These are phyloP conservation scores for Erigeron philadelphicus DNA, from an alignment of 140 eudicot species.

Conservation along the genomic window DNA sequence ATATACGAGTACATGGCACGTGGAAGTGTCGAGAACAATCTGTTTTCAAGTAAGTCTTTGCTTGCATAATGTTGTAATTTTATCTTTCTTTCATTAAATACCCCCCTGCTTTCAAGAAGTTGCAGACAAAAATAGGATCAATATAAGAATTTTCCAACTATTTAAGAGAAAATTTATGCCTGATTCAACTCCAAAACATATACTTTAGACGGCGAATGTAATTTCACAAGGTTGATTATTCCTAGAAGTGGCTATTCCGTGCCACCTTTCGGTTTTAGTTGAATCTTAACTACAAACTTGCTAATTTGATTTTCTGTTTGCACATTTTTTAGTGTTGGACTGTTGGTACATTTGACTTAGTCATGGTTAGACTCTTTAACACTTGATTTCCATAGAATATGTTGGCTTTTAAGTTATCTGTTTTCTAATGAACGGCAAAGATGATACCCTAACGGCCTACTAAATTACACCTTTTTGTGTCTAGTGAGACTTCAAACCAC, in stretches of 20 bases:
- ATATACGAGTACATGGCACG: conserved; percentile 94
- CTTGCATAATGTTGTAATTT: conserved; percentile 11
- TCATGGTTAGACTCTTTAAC: background rate
- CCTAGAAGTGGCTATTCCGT: background rate
- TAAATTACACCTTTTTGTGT: no score
- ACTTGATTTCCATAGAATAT: no score
- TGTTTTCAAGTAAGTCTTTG: conserved; percentile 69
- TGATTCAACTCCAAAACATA: conserved; percentile 10
- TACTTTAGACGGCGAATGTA: background rate
- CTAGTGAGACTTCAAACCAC: no score
- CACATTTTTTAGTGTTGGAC: background rate
- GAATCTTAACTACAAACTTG: background rate
- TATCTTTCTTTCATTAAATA: background rate
- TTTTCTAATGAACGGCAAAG: no score
- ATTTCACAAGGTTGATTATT: background rate
- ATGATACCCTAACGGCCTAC: no score
- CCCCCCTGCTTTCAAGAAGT: conserved; percentile 8
- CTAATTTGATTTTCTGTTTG: background rate
- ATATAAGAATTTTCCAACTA: background rate
- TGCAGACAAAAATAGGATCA: background rate
- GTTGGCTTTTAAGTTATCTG: no score
- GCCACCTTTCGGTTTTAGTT: background rate
- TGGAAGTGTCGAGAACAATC: conserved; percentile 85
- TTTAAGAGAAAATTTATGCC: background rate
- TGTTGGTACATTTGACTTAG: background rate